Percentiles rank a stretch among this genome's conserved stretches.
phyloP scores from a whole-genome alignment of 176 grass and related monocot species.

The Dactylis glomerata region DNA sequence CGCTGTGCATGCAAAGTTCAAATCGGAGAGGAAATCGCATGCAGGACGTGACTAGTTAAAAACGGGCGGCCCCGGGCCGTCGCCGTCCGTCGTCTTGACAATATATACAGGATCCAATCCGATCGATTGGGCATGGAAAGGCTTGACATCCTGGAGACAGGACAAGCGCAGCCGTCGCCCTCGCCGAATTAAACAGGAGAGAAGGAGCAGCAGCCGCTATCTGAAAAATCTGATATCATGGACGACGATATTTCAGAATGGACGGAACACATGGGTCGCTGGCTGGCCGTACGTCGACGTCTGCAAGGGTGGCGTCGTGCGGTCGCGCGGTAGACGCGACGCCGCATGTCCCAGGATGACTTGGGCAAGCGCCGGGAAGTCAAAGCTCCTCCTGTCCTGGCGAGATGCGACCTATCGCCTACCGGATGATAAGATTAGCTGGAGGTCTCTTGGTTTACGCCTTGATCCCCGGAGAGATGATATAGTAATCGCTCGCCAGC shows the following conservation, averaged over 20 bases:
- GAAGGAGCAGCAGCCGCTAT: not conserved
- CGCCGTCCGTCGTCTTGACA: not conserved
- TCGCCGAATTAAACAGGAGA: not conserved
- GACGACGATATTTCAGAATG: too few relatives aligned
- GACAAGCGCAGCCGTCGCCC: not conserved
- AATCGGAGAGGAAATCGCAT: not conserved
- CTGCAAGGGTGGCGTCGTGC: not conserved
- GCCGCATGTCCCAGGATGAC: slow-evolving; percentile 7
- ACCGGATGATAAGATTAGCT: not conserved
- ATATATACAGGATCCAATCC: not conserved
- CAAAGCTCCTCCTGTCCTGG: not conserved
- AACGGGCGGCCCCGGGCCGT: not conserved
- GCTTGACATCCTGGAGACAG: not conserved
- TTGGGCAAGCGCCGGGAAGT: not conserved
- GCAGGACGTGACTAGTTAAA: not conserved
- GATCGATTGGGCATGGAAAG: not conserved
- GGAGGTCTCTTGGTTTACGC: not conserved
- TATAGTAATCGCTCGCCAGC: too few relatives aligned
- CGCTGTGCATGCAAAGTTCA: slow-evolving; percentile 15
- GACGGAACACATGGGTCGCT: too few relatives aligned
- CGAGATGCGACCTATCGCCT: not conserved
- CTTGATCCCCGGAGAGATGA: not conserved
- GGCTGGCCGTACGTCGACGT: not conserved
- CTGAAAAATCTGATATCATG: not conserved
- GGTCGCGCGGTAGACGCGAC: not conserved